Percentiles rank a stretch among this genome's conserved stretches.
These are phyloP conservation scores for Tritrichomonas musculus DNA, from an alignment of 208 protist genomes.

Conservation along the genomic window DNA sequence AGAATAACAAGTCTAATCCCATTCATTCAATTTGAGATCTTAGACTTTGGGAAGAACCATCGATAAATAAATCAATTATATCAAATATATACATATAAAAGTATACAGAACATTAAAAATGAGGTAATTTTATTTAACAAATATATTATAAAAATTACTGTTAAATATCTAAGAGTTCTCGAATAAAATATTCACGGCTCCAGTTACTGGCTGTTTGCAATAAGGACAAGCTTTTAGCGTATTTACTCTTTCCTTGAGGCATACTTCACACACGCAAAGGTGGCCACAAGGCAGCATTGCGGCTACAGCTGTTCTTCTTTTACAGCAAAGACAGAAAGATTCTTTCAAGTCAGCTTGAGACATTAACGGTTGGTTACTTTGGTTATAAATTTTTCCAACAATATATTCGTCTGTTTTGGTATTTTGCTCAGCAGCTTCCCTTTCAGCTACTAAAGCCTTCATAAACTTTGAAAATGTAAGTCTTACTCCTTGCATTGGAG, in stretches of 20 bases:
- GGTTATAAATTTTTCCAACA: not conserved
- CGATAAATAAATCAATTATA: too few relatives aligned
- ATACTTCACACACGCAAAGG: not conserved
- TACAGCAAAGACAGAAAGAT: not conserved
- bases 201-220: not conserved
- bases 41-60: too few relatives aligned
- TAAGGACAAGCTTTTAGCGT: not conserved
- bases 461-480: not conserved
- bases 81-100: too few relatives aligned
- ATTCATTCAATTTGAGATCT: too few relatives aligned
- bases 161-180: not conserved
- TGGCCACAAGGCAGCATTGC: constrained; percentile 25
- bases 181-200: not conserved
- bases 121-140: too few relatives aligned
- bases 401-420: not conserved
- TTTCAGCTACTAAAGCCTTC: not conserved
- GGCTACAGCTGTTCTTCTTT: constrained; percentile 3
- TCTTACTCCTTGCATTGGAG: constrained; percentile 3
- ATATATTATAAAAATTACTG: too few relatives aligned
- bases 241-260: not conserved
- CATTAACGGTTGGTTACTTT: not conserved
- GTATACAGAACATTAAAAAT: too few relatives aligned
- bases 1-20: too few relatives aligned
- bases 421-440: not conserved
- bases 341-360: not conserved